Base-by-base conservation (phyloP, 139 green algal genomes). In the Coelastrella sp. region DNA sequence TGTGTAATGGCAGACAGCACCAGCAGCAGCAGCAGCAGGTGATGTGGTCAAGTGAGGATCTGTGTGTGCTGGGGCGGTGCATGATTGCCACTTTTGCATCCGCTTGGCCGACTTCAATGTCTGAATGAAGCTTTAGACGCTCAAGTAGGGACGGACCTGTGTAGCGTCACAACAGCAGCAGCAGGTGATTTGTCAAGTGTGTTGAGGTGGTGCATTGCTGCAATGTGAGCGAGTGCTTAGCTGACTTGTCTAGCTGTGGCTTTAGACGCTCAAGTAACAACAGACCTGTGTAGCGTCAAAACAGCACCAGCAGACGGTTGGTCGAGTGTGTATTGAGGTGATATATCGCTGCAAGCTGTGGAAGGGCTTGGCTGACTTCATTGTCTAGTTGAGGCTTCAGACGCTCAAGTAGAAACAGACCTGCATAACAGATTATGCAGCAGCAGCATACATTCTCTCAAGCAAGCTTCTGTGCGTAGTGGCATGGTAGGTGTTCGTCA, bases 201-300 rank as follows among this genome's bases (percentile, higher is more conserved):
- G 16, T 13, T 73, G 54, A 80, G 57, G 80, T 71, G 57, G 14
- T 75, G 56, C 74, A 78, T 73, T 5, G 85, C 59, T 84, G 86
- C 86, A 73, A 80, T 75, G 6, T 65, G 32, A 0, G 32, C 17
- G 47, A 74, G 56, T 4, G 32, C 61, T 19, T 87, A 71, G 19
- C 19, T 65, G 19, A 71, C n/a, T 32, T 20, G 23, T 88, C 86
- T 59, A 92, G 16, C 22, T 88, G 54, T 4, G 47, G 59, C 4
- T 79, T 86, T 92, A 92, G 73, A 32, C 95, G 91, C 82, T 97
- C 95, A 16, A 96, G 56, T 54, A 97, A 79, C 74, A 94, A 95
- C 13, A 93, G 85, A 2, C 92, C 95, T 66, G 94, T 91, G 82
- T 71, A n/a, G n/a, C n/a, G n/a, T n/a, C n/a, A n/a, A n/a, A n/a